Conservation (phyloP, 116 monocot species). For the Posidonia oceanica region DNA sequence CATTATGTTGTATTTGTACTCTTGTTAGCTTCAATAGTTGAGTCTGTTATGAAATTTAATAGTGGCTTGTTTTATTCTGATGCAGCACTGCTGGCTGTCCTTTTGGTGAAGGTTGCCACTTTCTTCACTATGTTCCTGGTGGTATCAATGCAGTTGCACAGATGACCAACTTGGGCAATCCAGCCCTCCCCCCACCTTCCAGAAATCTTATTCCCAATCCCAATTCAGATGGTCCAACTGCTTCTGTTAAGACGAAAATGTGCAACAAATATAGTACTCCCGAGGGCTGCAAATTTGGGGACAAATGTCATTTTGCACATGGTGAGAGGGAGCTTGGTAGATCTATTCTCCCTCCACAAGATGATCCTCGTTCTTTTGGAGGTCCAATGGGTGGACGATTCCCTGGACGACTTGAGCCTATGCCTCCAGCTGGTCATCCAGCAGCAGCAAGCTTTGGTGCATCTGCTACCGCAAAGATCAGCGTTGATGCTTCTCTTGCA, state of each 20-base stretch:
- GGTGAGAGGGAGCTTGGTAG: constrained; percentile 82
- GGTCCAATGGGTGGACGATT: constrained; percentile 10
- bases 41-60: background rate
- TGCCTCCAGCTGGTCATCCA: constrained; percentile 9
- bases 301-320: constrained; percentile 91
- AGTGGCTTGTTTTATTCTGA: background rate
- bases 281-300: constrained; percentile 90
- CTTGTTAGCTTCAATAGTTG: too few species aligned
- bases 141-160: constrained; percentile 63
- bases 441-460: constrained; percentile 76
- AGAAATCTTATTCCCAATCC: constrained; percentile 26
- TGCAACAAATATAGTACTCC: constrained; percentile 75
- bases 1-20: too few species aligned
- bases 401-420: constrained; percentile 19
- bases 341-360: constrained; percentile 18
- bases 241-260: constrained; percentile 55
- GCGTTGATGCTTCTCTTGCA: constrained; percentile 89
- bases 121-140: constrained; percentile 85
- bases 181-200: constrained; percentile 19
- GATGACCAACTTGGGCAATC: constrained; percentile 45
- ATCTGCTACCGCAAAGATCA: constrained; percentile 93
- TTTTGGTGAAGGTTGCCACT: constrained; percentile 91
- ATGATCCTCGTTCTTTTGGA: constrained; percentile 14
- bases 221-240: constrained; percentile 18
- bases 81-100: constrained; percentile 91